Percentiles rank a stretch among this genome's conserved stretches.
phyloP scores from a whole-genome alignment of 1,139 yeast genomes.

The Yamadazyma atmosphaerica region DNA sequence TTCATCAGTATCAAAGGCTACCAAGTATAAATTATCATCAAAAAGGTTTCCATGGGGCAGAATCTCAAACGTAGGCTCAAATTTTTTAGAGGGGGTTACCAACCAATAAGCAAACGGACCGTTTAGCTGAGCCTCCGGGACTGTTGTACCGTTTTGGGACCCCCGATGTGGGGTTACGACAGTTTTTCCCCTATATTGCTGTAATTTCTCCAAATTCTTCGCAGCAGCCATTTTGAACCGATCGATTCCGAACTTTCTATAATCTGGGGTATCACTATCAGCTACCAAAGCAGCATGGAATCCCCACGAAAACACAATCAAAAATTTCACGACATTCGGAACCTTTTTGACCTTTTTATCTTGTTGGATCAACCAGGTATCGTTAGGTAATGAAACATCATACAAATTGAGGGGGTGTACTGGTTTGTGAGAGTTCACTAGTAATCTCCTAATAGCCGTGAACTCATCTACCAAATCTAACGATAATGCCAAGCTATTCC shows the following conservation, averaged over 20 bases:
- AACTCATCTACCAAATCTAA: constrained; percentile 43
- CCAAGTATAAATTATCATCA: constrained; percentile 50
- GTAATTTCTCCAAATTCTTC: constrained; percentile 48
- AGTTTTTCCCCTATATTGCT: constrained; percentile 49
- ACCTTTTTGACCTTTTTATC: constrained; percentile 16
- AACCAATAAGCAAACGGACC: constrained; percentile 68
- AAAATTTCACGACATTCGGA: constrained; percentile 38
- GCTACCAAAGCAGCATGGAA: constrained; percentile 86
- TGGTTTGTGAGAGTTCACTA: constrained; percentile 27
- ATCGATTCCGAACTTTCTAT: constrained; percentile 61
- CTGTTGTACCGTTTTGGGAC: background rate
- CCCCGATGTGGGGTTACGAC: background rate
- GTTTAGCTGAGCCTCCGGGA: constrained; percentile 7
- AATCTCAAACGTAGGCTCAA: constrained; percentile 70
- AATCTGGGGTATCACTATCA: constrained; percentile 68
- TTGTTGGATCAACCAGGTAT: constrained; percentile 30
- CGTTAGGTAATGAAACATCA: constrained; percentile 52
- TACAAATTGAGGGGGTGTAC: constrained; percentile 53
- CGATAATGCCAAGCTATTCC: constrained; percentile 76
- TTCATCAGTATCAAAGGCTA: constrained; percentile 49
- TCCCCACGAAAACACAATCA: constrained; percentile 82
- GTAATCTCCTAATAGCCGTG: constrained; percentile 40
- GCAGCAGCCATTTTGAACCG: constrained; percentile 72
- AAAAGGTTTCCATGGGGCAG: constrained; percentile 68
- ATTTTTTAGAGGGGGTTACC: constrained; percentile 57